Conservation (phyloP, 1,139 yeast genomes). For the Saccharomyces pastorianus region DNA sequence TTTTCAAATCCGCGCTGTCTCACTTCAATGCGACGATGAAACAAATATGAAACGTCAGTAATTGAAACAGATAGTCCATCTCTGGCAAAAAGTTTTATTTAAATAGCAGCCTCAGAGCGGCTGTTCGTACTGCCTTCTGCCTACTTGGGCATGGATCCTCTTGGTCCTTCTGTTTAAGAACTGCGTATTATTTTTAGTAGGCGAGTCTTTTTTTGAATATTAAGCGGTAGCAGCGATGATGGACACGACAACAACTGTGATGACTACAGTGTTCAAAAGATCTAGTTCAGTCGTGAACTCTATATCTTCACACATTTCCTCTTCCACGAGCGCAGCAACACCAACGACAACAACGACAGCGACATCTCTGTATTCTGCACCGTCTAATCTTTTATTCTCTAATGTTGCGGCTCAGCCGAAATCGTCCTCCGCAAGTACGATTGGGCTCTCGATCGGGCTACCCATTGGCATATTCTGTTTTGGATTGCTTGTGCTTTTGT, state of each 20-base stretch:
- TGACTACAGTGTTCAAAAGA: background rate
- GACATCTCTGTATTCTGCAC: background rate
- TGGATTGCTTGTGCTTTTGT: slow-evolving; percentile 15
- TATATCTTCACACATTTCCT: background rate
- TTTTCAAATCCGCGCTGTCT: background rate
- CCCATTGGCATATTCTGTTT: slow-evolving; percentile 26
- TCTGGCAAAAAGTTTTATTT: background rate
- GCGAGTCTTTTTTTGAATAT: too few species aligned
- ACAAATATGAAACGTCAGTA: background rate
- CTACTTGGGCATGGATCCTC: background rate
- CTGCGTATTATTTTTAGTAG: background rate
- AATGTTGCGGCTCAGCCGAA: background rate
- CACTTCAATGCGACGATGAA: background rate
- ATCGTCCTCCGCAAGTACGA: background rate
- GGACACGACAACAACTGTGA: background rate
- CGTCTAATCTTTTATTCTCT: background rate
- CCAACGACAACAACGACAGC: background rate
- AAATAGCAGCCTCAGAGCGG: background rate
- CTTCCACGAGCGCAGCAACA: background rate
- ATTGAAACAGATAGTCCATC: background rate
- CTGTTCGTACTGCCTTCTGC: background rate
- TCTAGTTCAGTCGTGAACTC: background rate
- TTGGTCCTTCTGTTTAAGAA: background rate
- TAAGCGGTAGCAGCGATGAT: background rate
- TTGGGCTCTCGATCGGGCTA: slow-evolving; percentile 21